Conservation (phyloP, 2,329 filamentous ascomycete species). For the Hypoxylon sp. region DNA sequence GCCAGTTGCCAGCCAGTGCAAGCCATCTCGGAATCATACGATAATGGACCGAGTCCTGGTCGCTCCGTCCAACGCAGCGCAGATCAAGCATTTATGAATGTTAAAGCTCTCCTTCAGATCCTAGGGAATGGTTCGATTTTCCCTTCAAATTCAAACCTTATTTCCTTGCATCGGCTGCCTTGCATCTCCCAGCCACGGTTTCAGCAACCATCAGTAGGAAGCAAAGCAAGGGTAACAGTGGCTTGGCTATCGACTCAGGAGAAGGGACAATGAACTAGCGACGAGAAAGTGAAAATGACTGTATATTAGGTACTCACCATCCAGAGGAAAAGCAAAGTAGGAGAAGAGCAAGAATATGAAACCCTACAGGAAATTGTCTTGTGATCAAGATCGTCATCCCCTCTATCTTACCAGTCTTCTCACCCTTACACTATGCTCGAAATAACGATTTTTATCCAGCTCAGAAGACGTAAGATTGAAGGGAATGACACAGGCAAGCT, state of each 20-base stretch:
- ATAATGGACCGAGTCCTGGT: constrained; percentile 9
- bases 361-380: background rate
- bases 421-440: background rate
- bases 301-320: background rate
- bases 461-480: background rate
- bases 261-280: background rate
- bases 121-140: background rate
- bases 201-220: background rate
- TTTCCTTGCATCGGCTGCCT: background rate
- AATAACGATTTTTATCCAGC: background rate
- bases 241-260: background rate
- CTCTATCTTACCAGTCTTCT: background rate
- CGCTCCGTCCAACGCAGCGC: background rate
- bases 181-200: background rate
- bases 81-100: background rate
- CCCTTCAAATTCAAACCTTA: background rate
- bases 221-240: background rate
- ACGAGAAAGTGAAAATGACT: background rate
- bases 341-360: background rate
- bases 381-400: background rate
- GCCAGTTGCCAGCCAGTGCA: constrained; percentile 34
- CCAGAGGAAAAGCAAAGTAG: background rate
- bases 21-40: constrained; percentile 26
- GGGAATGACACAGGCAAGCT: background rate
- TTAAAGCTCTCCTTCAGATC: background rate